These are phyloP conservation scores for Akanthomyces uredinophilus DNA, from an alignment of 2,329 filamentous ascomycete genomes.

Conservation along the genomic window DNA sequence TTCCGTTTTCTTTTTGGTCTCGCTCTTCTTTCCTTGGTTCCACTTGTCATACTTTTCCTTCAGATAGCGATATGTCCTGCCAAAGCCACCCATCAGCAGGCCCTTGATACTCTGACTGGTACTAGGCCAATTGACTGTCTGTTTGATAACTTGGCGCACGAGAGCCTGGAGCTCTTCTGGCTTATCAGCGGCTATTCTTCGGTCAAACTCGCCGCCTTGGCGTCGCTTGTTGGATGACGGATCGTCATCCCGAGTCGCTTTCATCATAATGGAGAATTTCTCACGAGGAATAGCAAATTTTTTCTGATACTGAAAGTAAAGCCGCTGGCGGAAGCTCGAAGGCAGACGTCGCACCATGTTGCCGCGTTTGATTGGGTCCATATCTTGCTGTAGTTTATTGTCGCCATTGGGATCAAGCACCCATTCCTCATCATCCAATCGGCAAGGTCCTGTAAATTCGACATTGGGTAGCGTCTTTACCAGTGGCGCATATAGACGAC, in stretches of 20 bases:
- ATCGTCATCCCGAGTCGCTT: slow-evolving; percentile 66
- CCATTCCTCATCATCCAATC: slow-evolving; percentile 36
- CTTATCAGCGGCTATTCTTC: slow-evolving; percentile 69
- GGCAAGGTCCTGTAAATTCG: slow-evolving; percentile 57
- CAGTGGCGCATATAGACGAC: slow-evolving; percentile 82
- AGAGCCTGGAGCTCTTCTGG: slow-evolving; percentile 61
- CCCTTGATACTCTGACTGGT: slow-evolving; percentile 84
- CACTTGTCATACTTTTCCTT: slow-evolving; percentile 74
- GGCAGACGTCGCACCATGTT: slow-evolving; percentile 96
- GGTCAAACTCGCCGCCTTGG: slow-evolving; percentile 80
- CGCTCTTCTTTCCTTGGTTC: slow-evolving; percentile 36
- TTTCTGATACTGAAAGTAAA: slow-evolving; percentile 93
- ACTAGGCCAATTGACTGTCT: slow-evolving; percentile 89
- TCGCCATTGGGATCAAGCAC: slow-evolving; percentile 48
- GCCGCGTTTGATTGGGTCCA: slow-evolving; percentile 82
- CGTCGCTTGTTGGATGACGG: slow-evolving; percentile 63
- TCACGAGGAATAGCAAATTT: slow-evolving; percentile 79
- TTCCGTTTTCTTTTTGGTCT: slow-evolving; percentile 19
- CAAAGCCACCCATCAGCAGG: slow-evolving; percentile 68
- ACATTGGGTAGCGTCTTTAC: slow-evolving; percentile 89
- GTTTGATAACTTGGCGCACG: slow-evolving; percentile 71
- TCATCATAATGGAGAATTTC: slow-evolving; percentile 82
- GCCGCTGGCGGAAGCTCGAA: slow-evolving; percentile 74
- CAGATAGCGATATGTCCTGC: slow-evolving; percentile 68
- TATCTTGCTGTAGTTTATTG: slow-evolving; percentile 73